A percentile compares a stretch with the other conserved stretches of the same genome.
phyloP scores from a whole-genome alignment of 2,329 filamentous ascomycete species.

The Alternaria atra region DNA sequence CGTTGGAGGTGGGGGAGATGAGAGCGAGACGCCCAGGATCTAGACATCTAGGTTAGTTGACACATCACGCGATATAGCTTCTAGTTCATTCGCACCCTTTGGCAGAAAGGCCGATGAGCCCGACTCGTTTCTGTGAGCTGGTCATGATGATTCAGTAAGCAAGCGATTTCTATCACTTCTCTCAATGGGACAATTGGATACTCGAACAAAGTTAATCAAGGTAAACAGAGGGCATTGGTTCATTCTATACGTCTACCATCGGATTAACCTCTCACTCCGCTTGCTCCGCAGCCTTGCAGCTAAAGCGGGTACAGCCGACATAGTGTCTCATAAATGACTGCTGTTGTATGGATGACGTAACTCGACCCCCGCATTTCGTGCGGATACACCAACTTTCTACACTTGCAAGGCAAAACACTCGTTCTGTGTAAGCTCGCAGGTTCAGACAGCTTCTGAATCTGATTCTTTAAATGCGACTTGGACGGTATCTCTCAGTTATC shows the following conservation, averaged over 20 bases:
- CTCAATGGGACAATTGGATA: no score
- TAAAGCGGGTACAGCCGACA: background rate
- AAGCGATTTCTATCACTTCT: background rate
- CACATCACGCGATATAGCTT: background rate
- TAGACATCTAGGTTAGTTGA: background rate
- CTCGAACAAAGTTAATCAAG: no score
- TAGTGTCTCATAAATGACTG: background rate
- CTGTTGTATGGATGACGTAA: background rate
- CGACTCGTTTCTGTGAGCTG: constrained; percentile 31
- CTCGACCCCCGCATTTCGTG: background rate
- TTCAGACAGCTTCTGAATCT: background rate
- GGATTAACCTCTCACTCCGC: background rate
- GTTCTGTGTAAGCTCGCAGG: background rate
- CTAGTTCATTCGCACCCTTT: constrained; percentile 28
- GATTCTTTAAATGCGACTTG: background rate
- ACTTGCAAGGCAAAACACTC: background rate
- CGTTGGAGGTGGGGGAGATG: constrained; percentile 52
- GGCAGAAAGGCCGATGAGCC: constrained; percentile 46
- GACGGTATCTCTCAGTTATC: no score
- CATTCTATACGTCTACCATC: background rate
- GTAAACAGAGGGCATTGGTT: background rate
- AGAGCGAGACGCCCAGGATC: constrained; percentile 50
- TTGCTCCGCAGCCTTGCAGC: background rate
- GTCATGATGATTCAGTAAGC: background rate
- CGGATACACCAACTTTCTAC: background rate